phyloP scores from a whole-genome alignment of 2,329 filamentous ascomycete genomes.

The Neocucurbitaria cava region DNA sequence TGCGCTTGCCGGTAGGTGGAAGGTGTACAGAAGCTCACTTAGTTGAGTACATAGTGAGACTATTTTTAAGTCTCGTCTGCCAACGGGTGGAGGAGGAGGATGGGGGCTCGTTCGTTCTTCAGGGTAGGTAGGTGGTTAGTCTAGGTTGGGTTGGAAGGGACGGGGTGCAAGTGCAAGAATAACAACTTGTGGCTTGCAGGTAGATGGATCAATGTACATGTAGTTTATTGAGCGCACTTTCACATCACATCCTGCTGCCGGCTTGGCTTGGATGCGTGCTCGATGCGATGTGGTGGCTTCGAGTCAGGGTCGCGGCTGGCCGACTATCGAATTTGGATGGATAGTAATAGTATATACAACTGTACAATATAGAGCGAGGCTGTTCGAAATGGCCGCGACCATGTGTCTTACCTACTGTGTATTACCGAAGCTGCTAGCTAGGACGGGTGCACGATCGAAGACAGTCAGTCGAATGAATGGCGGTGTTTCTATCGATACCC shows the following conservation, averaged over 20 bases:
- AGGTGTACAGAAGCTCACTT: constrained; percentile 21
- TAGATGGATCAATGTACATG: constrained; percentile 12
- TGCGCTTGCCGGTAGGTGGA: too few relatives aligned
- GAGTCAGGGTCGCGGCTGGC: too few relatives aligned
- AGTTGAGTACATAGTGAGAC: too few relatives aligned
- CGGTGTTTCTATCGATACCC: constrained; percentile 26
- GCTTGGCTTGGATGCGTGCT: constrained; percentile 24
- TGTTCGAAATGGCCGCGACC: background rate
- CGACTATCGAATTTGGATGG: too few relatives aligned
- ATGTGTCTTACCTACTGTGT: background rate
- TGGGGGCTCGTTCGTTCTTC: too few relatives aligned
- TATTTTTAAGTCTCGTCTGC: constrained; percentile 32
- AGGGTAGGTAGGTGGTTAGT: constrained; percentile 2
- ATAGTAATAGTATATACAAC: too few relatives aligned
- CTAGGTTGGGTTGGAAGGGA: too few relatives aligned
- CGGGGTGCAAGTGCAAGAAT: constrained; percentile 20
- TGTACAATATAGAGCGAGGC: too few relatives aligned
- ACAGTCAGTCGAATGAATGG: constrained; percentile 4
- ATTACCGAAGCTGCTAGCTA: background rate
- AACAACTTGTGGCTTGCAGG: constrained; percentile 34
- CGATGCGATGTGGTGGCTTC: too few relatives aligned
- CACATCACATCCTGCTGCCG: constrained; percentile 13
- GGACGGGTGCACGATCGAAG: background rate
- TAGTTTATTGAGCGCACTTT: constrained; percentile 3
- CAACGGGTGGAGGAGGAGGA: constrained; percentile 14